Base-by-base conservation (phyloP, 2,329 filamentous ascomycete genomes). In the Trichoderma breve region DNA sequence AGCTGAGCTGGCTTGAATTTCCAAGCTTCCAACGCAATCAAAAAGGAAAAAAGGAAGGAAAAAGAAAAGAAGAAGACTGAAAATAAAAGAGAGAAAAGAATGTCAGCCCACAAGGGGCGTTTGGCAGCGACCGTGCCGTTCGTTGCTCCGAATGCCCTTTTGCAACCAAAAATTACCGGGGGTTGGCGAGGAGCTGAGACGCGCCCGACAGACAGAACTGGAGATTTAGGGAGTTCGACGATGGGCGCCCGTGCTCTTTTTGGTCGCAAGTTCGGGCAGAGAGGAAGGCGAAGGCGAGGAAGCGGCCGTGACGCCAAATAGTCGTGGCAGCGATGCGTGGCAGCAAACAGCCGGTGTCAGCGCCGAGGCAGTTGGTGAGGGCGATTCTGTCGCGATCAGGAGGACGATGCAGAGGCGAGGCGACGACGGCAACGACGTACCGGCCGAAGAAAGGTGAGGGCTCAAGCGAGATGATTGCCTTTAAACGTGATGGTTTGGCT, bases 381-480 rank as follows among this genome's bases (percentile, higher is more conserved):
- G 43, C 62, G 43, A 57, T 24, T 15, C 15, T 60, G 32, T 71
- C 60, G 34, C 69, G 69, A 32, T 47, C 15, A 64, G 60, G 43
- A 57, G 51, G 30, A 69, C 70, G 57, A 60, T 60, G 57, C 28
- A 74, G 73, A 77, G 53, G 60, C 51, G 36, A 67, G 70, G 70
- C 71, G 71, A 63, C 71, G 65, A 63, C 67, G 70, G 71, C 66
- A 76, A 76, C 76, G 78, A 77, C 80, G 82, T 82, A 81, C 82
- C 80, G 80, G 83, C 84, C 84, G 82, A 84, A 80, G 80, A 80
- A 80, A 79, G 79, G 79, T 81, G 81, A 81, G 81, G 81, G 81
- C 81, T 81, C 83, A 86, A 86, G 84, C 84, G 85, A 86, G 79
- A 86, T 86, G 84, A 85, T 83, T 83, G 81, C 81, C 81, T 81